A percentile compares a stretch with the other conserved stretches of the same genome.
Conservation (phyloP, 2,329 filamentous ascomycete genomes). For the Claviceps maximensis region DNA sequence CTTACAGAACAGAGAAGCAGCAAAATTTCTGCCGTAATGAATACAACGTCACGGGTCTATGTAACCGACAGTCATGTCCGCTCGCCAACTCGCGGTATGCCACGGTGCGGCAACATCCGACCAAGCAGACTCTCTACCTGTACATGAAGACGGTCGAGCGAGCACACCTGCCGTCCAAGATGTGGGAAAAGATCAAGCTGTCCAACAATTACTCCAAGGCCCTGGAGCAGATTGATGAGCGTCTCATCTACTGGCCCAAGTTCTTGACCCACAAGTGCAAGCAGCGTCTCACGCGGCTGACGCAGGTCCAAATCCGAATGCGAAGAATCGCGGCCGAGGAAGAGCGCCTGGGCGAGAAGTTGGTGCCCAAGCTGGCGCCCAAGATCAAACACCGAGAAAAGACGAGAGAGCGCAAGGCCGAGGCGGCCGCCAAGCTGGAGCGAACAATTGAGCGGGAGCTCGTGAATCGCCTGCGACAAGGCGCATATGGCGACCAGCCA, state of each 20-base stretch:
- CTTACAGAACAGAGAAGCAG: constrained; percentile 58
- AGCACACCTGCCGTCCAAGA: constrained; percentile 72
- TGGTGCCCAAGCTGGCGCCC: constrained; percentile 80
- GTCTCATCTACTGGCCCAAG: constrained; percentile 87
- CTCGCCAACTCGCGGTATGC: constrained; percentile 88
- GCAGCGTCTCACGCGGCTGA: constrained; percentile 82
- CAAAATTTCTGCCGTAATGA: constrained; percentile 95
- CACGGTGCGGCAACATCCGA: constrained; percentile 74
- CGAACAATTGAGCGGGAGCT: constrained; percentile 89
- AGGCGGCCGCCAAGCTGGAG: constrained; percentile 85
- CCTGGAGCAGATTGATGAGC: constrained; percentile 72
- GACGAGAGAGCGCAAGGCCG: constrained; percentile 62
- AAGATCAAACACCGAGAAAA: constrained; percentile 72
- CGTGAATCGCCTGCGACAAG: constrained; percentile 78
- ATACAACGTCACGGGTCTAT: constrained; percentile 74
- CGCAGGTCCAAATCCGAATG: constrained; percentile 76
- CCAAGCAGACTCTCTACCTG: constrained; percentile 72
- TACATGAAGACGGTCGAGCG: constrained; percentile 96
- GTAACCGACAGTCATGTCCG: constrained; percentile 78
- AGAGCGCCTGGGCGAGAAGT: constrained; percentile 72
- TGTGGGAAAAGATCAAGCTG: constrained; percentile 89
- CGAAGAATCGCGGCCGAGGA: constrained; percentile 78
- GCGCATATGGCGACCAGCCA: constrained; percentile 87
- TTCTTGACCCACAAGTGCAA: constrained; percentile 92
- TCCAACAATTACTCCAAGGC: constrained; percentile 85